These are phyloP conservation scores for Fusarium sp. DNA, from an alignment of 2,329 filamentous ascomycete species.

Conservation along the genomic window DNA sequence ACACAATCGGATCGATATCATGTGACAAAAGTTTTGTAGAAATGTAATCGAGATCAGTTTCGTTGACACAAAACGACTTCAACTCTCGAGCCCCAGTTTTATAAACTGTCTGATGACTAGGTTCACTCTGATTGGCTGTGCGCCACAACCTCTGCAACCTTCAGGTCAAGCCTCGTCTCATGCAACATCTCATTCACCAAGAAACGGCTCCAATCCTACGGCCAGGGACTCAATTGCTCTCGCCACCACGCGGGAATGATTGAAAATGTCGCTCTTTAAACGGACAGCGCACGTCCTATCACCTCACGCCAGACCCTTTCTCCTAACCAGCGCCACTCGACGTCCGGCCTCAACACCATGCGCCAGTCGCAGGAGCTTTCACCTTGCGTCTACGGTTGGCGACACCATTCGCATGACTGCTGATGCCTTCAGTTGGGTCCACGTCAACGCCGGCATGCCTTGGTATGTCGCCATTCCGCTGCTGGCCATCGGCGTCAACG, in stretches of 20 bases:
- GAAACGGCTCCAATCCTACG: slow-evolving; percentile 9
- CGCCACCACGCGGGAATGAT: slow-evolving; percentile 13
- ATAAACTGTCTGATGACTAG: background rate
- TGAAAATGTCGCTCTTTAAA: slow-evolving; percentile 35
- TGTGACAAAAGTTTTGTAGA: background rate
- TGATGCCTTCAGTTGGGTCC: slow-evolving; percentile 57
- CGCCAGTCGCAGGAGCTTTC: slow-evolving; percentile 46
- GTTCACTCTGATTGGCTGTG: slow-evolving; percentile 25
- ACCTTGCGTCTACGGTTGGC: slow-evolving; percentile 48
- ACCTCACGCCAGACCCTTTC: slow-evolving; percentile 23
- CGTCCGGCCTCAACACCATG: slow-evolving; percentile 19
- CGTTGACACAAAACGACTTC: background rate
- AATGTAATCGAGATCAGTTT: background rate
- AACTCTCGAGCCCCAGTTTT: background rate
- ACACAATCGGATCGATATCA: background rate
- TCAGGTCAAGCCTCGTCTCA: slow-evolving; percentile 24
- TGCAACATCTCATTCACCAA: slow-evolving; percentile 5
- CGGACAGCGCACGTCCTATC: slow-evolving; percentile 20
- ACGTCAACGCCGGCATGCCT: slow-evolving; percentile 57
- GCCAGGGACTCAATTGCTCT: slow-evolving; percentile 7
- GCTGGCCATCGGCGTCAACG: slow-evolving; percentile 60
- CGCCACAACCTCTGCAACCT: slow-evolving; percentile 1
- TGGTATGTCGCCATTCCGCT: slow-evolving; percentile 68
- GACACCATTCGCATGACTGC: slow-evolving; percentile 56
- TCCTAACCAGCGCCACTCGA: slow-evolving; percentile 10